Evolutionary conservation across 441 rosid genomes (phyloP).

Genomic region (Daphne laureola): DNA sequence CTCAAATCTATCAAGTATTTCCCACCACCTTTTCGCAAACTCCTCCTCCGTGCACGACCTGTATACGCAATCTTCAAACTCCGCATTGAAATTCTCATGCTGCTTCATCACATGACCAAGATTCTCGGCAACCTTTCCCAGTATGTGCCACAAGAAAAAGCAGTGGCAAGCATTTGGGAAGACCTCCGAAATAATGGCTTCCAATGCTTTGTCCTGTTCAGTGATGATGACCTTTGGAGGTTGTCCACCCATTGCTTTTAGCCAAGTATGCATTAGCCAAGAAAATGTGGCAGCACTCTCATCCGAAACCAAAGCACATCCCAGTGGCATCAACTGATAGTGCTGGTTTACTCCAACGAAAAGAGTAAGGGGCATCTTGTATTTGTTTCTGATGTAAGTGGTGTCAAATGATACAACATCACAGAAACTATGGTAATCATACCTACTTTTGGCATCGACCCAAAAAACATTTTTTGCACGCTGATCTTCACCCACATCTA

Average conservation of each 20-base stretch:
- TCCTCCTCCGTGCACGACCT: conserved; percentile 7
- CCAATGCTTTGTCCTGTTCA: conserved; percentile 4
- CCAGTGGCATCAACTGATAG: conserved; percentile 5
- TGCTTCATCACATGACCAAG: conserved; percentile 5
- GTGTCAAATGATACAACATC: conserved; percentile 15
- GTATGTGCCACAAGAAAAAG: conserved; percentile 3
- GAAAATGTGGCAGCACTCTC: conserved; percentile 7
- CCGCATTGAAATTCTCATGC: conserved; percentile 3
- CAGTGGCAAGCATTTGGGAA: neutral
- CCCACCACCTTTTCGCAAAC: conserved; percentile 3
- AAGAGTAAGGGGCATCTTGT: conserved; percentile 6
- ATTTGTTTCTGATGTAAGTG: conserved; percentile 11
- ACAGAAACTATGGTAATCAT: conserved; percentile 11
- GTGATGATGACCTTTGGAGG: conserved; percentile 3
- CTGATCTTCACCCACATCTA: conserved; percentile 14
- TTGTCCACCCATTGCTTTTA: conserved; percentile 7
- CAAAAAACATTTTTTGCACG: conserved; percentile 9
- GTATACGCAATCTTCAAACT: conserved; percentile 5
- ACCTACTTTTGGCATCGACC: conserved; percentile 15
- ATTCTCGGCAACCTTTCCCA: conserved; percentile 5
- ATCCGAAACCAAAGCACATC: conserved; percentile 7
- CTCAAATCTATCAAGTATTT: conserved; percentile 7
- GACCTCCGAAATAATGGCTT: conserved; percentile 1
- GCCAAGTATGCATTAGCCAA: conserved; percentile 9
- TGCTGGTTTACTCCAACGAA: conserved; percentile 7